Base-by-base conservation (phyloP, 192 early-diverging fungal genomes). In the Oehlia diaphana region DNA sequence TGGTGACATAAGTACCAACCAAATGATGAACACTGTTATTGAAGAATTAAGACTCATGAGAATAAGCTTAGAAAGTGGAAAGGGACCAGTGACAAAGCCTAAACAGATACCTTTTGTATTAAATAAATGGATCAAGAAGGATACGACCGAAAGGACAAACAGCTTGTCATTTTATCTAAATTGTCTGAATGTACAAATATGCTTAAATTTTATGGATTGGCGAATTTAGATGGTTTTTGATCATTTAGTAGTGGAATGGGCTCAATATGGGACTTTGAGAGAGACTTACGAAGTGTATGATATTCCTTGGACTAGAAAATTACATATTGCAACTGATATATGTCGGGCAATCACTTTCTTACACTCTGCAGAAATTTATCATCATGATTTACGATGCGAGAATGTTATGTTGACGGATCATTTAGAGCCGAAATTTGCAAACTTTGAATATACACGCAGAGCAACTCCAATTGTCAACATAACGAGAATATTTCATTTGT, bases 391-490 rank as follows among this genome's bases (percentile, higher is more conserved):
- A 12, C 50, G 53, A 28, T 74, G 72, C 14, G 28, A 74, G 28
- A 74, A 74, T 37, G 39, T 74, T 14, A 53, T 74, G 72, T 44
- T 74, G 16, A 74, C 72, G 7, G 26, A 28, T 19, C 39, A 53
- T 58, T 61, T 58, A 31, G 72, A 37, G 16, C 28, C 74, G 16
- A 76, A 76, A 62, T 10, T 76, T 63, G 21, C 74, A 63, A 63
- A 76, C 33, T 76, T 76, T 63, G 63, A 76, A 49, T n/a, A 50
- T 23, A 4, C 21, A 26, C 74, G 74, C 26, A 1, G 2, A 7
- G 1, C 21, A 37, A 1, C 6, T 63, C 14, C 61, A 39, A 8
- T n/a, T 23, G 4, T 2, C 42, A 9, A 62, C 19, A 26, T 76
- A 12, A 23, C 1, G 12, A 61, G 39, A 37, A 13, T 21, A 63